phyloP scores from a whole-genome alignment of 2,329 filamentous ascomycete genomes.

The Neofusicoccum ribis region DNA sequence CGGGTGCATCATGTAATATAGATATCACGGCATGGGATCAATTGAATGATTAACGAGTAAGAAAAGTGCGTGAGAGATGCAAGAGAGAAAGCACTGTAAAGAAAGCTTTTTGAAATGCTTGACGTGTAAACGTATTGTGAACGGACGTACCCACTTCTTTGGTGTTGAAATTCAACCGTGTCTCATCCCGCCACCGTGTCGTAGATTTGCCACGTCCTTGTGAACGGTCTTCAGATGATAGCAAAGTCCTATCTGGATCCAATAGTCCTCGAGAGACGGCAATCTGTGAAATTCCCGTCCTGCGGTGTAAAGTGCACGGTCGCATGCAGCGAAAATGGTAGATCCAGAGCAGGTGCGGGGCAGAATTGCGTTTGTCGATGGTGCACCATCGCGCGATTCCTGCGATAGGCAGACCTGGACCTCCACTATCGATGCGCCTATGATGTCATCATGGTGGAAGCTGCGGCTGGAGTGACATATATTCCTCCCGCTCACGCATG shows the following conservation, averaged over 20 bases:
- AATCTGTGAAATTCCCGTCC: not conserved
- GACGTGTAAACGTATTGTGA: no score
- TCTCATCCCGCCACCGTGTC: no score
- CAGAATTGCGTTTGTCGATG: not conserved
- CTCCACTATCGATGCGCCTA: not conserved
- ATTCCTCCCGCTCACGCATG: not conserved
- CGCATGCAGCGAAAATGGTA: not conserved
- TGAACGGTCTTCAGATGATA: no score
- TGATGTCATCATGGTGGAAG: not conserved
- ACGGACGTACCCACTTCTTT: not conserved
- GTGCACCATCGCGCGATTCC: not conserved
- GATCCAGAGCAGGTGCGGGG: not conserved
- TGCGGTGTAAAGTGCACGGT: not conserved
- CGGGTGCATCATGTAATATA: not conserved
- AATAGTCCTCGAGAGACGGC: not conserved
- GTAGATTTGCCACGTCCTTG: no score
- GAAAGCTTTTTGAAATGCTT: not conserved
- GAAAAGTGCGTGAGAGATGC: no score
- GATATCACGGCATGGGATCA: not conserved
- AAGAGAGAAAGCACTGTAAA: not conserved
- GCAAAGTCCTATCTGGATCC: no score
- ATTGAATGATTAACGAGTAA: not conserved
- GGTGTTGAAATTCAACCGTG: not conserved
- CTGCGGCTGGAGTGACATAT: not conserved
- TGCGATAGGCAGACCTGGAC: not conserved